Evolutionary conservation across 257 asterid genomes (phyloP), one percentile per base, ranked within the genome.

Genomic region (Solanum peruvianum): DNA sequence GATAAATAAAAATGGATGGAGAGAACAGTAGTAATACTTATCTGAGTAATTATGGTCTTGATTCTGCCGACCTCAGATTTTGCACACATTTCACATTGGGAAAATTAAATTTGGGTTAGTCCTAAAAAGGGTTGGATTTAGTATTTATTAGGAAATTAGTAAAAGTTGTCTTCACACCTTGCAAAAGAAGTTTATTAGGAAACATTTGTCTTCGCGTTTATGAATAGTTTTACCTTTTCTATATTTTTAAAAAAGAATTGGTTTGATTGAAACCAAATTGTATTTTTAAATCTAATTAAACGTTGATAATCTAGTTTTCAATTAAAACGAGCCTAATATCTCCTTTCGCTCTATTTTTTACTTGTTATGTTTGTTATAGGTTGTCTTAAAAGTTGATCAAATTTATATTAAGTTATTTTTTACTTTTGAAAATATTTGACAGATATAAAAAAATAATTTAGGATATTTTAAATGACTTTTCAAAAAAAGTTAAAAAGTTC

Each of bases 1-100:
- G 0, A 37, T 1, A 37, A 37, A 37, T 37, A 37, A 1, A 37
- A 5, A 0, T 37, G 1, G 1, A 37, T 1, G 39, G 1, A 5
- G 7, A 0, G 39, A 35, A 7, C 0, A 5, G 0, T 35, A 35
- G 39, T 31, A 70, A 31, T 70, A 31, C 18, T 7, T 33, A 33
- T 7, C 3, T 1, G 42, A 12, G 45, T 35, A 71, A 35, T 71
- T 71, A 18, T 71, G 45, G 45, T 41, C 82, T n/a, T 75, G 82
- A 41, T 41, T 8, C 12, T 76, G 83, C 83, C 83, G 35, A 76
- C n/a, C 60, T 76, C 60, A 41, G 11, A 10, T 7, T 75, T 73
- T 20, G 4, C 41, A 73, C 20, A 41, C 49, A 73, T 39, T 73
- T 41, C 21, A 39, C 56, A 39, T 75, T 75, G 52, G 82, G 35